A percentile compares a stretch with the other conserved stretches of the same genome.
These are phyloP conservation scores for Globisporangium emineosum DNA, from an alignment of 352 stramenopile species.

Conservation along the genomic window DNA sequence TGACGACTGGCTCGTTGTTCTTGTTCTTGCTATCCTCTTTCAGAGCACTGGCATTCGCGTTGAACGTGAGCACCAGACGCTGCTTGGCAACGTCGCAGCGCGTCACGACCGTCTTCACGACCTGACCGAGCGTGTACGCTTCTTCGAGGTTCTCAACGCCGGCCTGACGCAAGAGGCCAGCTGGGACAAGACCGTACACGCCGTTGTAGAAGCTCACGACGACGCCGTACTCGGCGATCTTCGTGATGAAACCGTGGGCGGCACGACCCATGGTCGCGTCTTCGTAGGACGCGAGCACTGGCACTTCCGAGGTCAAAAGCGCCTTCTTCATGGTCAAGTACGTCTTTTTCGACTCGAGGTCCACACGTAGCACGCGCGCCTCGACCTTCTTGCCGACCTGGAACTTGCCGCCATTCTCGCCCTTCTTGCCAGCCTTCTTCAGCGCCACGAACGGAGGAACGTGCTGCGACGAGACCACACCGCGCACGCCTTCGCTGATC, in stretches of 20 bases:
- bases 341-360: constrained; percentile 91
- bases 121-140: constrained; percentile 83
- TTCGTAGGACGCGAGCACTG: constrained; percentile 76
- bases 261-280: constrained; percentile 70
- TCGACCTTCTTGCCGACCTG: constrained; percentile 72
- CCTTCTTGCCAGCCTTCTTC: constrained; percentile 57
- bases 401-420: constrained; percentile 68
- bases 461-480: constrained; percentile 69
- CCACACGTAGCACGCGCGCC: constrained; percentile 79
- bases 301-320: constrained; percentile 69
- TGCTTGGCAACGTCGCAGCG: constrained; percentile 74
- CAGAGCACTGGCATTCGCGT: constrained; percentile 34
- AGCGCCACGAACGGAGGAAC: constrained; percentile 73
- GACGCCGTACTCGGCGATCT: constrained; percentile 90
- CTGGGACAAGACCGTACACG: constrained; percentile 91
- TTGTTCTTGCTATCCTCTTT: constrained; percentile 6
- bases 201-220: constrained; percentile 96
- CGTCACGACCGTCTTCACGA: constrained; percentile 79
- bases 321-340: constrained; percentile 89
- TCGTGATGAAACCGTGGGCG: constrained; percentile 91
- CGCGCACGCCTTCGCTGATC: constrained; percentile 83
- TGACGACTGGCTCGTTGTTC: constrained; percentile 6
- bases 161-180: constrained; percentile 76
- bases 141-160: constrained; percentile 84
- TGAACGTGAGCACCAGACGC: constrained; percentile 86